Evolutionary conservation across 495 filamentous ascomycete genomes (phyloP).

Genomic region (Neurospora africana): DNA sequence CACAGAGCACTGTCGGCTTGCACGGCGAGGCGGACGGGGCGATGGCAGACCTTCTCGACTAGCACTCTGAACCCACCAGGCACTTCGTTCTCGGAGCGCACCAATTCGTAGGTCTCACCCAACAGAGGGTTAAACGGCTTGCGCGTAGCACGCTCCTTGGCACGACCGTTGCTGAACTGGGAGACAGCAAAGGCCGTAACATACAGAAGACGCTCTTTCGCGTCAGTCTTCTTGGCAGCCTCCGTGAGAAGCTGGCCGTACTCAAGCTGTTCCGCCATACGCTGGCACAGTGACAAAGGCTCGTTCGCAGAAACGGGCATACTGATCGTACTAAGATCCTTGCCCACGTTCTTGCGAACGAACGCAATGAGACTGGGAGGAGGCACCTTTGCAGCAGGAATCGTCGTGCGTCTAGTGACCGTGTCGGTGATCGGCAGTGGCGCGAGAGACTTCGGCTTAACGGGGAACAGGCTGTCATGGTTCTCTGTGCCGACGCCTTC

Average conservation of each 20-base stretch:
- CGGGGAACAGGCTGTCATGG: constrained; percentile 49
- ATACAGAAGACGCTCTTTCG: constrained; percentile 63
- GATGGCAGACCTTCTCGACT: constrained; percentile 86
- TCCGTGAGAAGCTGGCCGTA: constrained; percentile 76
- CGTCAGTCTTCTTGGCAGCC: constrained; percentile 48
- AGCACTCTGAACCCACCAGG: constrained; percentile 76
- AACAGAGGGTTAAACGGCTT: constrained; percentile 98
- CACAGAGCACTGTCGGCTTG: constrained; percentile 79
- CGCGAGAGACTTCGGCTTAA: constrained; percentile 58
- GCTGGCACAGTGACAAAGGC: constrained; percentile 77
- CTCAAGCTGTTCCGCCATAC: constrained; percentile 78
- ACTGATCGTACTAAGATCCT: constrained; percentile 87
- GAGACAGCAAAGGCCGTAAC: constrained; percentile 88
- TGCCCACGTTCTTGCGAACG: constrained; percentile 93
- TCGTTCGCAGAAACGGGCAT: constrained; percentile 98
- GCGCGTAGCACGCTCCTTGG: constrained; percentile 82
- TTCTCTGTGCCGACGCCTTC: constrained; percentile 24
- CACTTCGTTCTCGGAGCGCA: constrained; percentile 63
- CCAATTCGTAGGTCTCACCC: constrained; percentile 88
- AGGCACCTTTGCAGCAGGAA: constrained; percentile 58
- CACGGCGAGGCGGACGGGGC: constrained; percentile 83
- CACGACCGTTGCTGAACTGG: constrained; percentile 63
- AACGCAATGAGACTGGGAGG: constrained; percentile 90
- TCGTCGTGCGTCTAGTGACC: constrained; percentile 57
- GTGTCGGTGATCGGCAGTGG: constrained; percentile 62